Base-by-base conservation (phyloP, 306 rosid species). In the Cucumis hystrix region DNA sequence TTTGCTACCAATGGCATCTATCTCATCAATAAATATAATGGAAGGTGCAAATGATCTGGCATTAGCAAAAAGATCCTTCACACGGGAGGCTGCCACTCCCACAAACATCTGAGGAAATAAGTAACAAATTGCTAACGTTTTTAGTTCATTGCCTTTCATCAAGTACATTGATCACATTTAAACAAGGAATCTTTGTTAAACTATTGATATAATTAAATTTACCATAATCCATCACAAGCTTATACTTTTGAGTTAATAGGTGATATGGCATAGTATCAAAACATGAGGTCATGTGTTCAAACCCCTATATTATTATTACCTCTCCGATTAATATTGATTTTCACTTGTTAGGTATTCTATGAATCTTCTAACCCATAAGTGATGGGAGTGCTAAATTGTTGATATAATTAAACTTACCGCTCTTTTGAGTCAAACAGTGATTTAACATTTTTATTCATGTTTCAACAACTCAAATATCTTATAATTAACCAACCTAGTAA, bases 81-180 rank as follows among this genome's bases (percentile, higher is more conserved):
- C 97, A 84, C 98, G 98, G 75, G 98, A 89, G 78, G 97, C 98
- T 81, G 98, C 98, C 82, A 94, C 98, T 77, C 98, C 98, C 75
- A 89, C 96, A 87, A 94, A 94, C 98, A 94, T 94, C 98, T 94
- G 94, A 49, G 62, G 28, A 76, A 65, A 80, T 14, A 47, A 76
- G 49, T 74, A 75, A 75, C 51, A 57, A 39, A 20, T 13, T 56
- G 20, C 51, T n/a, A n/a, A 75, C 23, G 13, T 60, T 75, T 75
- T 40, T 20, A 21, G 21, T 75, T 21, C 68, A 37, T 39, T 58
- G 20, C 33, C 63, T 49, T 66, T 71, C 7, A 15, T 47, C 60
- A 47, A 15, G 76, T 25, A 47, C 59, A 71, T 25, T 4, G 15
- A 43, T 43, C 20, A 47, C 58, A 49, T 71, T 39, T 64, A 35